Conservation (phyloP, 1,284 basidiomycete genomes). For the Rhodotorula sp. region DNA sequence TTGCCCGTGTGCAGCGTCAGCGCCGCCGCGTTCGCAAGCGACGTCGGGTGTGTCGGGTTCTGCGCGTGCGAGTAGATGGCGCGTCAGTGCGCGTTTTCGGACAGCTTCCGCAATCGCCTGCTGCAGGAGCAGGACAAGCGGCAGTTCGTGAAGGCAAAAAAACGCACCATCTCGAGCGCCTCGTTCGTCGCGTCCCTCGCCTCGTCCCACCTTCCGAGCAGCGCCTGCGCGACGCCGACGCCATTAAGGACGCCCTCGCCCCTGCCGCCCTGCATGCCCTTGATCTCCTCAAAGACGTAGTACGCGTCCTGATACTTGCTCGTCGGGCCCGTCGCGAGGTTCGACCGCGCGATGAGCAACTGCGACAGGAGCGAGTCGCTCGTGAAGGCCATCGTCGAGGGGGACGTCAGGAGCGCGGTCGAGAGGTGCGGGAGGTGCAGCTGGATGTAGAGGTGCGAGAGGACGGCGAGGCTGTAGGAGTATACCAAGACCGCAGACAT, state of each 20-base stretch:
- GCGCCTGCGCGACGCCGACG: conserved; percentile 77
- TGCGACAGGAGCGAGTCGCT: conserved; percentile 81
- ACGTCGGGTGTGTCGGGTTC: conserved; percentile 43
- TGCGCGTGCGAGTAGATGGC: not conserved
- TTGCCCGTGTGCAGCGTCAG: conserved; percentile 37
- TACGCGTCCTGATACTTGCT: conserved; percentile 65
- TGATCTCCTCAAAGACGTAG: conserved; percentile 90
- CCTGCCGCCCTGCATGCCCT: conserved; percentile 77
- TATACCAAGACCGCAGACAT: too few species aligned
- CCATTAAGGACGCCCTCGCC: conserved; percentile 71
- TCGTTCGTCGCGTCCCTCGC: conserved; percentile 83
- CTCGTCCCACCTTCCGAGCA: conserved; percentile 75
- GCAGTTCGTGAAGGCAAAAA: not conserved
- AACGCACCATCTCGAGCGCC: conserved; percentile 67
- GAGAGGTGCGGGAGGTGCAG: conserved; percentile 33
- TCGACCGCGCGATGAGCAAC: conserved; percentile 83
- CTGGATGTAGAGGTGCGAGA: conserved; percentile 42
- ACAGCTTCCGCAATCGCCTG: not conserved
- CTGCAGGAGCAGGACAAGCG: conserved; percentile 13
- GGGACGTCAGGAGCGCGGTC: conserved; percentile 29
- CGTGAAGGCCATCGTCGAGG: conserved; percentile 28
- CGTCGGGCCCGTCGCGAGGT: conserved; percentile 69
- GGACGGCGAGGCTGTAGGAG: conserved; percentile 26
- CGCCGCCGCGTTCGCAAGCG: conserved; percentile 42
- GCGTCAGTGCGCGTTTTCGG: not conserved